A percentile compares a stretch with the other conserved stretches of the same genome.
These are phyloP conservation scores for Cercospora citrullina DNA, from an alignment of 2,329 filamentous ascomycete genomes.

Conservation along the genomic window DNA sequence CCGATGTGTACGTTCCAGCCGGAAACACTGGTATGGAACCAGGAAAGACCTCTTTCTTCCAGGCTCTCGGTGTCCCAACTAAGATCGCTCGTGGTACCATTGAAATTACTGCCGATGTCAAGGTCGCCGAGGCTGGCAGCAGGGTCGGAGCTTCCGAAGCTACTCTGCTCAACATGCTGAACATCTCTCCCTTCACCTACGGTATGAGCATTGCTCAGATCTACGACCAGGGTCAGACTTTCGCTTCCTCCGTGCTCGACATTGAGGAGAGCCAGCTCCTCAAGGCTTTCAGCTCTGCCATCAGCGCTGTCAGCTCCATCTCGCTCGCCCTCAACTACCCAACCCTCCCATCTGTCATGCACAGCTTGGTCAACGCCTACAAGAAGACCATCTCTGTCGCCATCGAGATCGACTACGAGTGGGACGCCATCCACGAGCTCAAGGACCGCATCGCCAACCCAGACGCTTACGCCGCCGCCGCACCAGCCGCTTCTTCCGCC, in stretches of 20 bases:
- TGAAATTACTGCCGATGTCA: constrained; percentile 97
- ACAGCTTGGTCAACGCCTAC: constrained; percentile 96
- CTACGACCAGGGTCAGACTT: constrained; percentile 96
- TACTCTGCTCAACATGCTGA: constrained; percentile 98
- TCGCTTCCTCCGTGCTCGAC: constrained; percentile 82
- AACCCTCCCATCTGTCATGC: constrained; percentile 91
- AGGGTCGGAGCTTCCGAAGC: constrained; percentile 99
- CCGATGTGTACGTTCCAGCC: constrained; percentile 90
- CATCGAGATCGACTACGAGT: constrained; percentile 85
- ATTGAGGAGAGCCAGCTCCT: constrained; percentile 94
- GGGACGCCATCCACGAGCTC: constrained; percentile 94
- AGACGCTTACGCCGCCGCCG: constrained; percentile 86
- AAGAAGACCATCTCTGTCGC: constrained; percentile 94
- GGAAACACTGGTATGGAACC: constrained; percentile 99
- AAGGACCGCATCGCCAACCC: constrained; percentile 99
- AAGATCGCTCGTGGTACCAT: constrained; percentile 99
- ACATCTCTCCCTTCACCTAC: constrained; percentile 99
- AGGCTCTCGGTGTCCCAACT: constrained; percentile 99
- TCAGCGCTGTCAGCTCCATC: constrained; percentile 83
- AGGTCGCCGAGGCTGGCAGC: constrained; percentile 87
- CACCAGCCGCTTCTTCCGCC: constrained; percentile 64
- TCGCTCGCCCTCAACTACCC: constrained; percentile 94
- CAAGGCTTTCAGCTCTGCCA: constrained; percentile 74
- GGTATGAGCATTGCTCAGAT: constrained; percentile 95
- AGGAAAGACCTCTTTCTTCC: constrained; percentile 99